Conservation (phyloP, 805 yeast species). For the Metschnikowia similis region DNA sequence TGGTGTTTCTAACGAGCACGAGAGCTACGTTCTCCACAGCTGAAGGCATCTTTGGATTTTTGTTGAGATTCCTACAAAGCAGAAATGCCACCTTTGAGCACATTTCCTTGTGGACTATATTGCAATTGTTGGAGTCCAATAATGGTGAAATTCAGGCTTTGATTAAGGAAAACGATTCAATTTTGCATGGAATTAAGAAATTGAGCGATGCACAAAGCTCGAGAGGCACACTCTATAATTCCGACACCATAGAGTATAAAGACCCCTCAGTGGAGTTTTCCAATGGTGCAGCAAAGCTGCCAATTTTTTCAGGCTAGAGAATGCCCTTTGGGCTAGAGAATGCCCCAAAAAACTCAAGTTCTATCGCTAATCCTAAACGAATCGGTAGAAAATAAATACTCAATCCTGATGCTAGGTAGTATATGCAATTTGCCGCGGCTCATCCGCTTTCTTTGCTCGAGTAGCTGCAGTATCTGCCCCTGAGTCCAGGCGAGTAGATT, state of each 20-base stretch:
- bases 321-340: too few species aligned
- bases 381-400: background rate
- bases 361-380: background rate
- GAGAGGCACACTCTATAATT: conserved; percentile 4
- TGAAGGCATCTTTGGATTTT: conserved; percentile 87
- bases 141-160: conserved; percentile 56
- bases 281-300: conserved; percentile 64
- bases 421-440: background rate
- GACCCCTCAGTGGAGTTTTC: conserved; percentile 63
- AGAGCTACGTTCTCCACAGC: conserved; percentile 62
- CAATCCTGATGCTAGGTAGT: background rate
- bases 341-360: background rate
- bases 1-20: conserved; percentile 73
- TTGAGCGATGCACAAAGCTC: conserved; percentile 36
- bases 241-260: conserved; percentile 40
- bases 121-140: conserved; percentile 87
- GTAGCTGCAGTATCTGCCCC: background rate
- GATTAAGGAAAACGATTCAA: conserved; percentile 52
- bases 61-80: conserved; percentile 72
- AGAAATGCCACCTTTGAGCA: conserved; percentile 95
- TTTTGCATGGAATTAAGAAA: conserved; percentile 51
- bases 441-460: background rate
- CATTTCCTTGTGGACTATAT: conserved; percentile 94
- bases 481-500: background rate
- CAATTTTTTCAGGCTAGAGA: conserved; percentile 43